Base-by-base conservation (phyloP, 2,329 filamentous ascomycete species). In the Curvularia hawaiiensis region DNA sequence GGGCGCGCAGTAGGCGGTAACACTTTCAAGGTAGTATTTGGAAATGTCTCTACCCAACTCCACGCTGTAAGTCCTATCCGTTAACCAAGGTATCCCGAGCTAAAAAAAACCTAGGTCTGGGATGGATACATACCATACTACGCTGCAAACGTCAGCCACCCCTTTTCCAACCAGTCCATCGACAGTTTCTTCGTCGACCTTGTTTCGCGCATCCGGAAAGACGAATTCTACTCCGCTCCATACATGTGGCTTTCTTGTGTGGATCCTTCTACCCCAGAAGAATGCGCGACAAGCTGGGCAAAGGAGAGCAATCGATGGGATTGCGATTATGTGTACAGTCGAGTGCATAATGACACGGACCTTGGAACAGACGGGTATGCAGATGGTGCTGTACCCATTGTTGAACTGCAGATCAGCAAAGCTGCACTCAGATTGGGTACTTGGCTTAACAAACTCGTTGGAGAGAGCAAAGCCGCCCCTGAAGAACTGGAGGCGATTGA, bases 341-440 rank as follows among this genome's bases (percentile, higher is more conserved):
- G 67, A 11, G 58, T 70, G 7, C 57, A 58, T n/a, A 72, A 73
- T 20, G 64, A 64, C 12, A 73, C 66, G 1, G 74, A 78, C 62
- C 64, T 78, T 14, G 68, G 70, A 0, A 72, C 65, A 6, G 67
- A 71, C 50, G 76, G 76, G 4, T 79, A 78, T 56, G 76, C 77
- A 5, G 52, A 61, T 20, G 73, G 73, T 6, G 76, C 70, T n/a
- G 72, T 73, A 38, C 75, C 75, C 1, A 76, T 78, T 24, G 71
- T 78, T 5, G 77, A 79, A 59, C 28, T 79, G 38, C 77, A 78
- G 56, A 73, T 78, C 31, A 76, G 74, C 54, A 79, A 79, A 56
- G 76, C 77, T 8, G 75, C 75, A 5, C 61, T 77, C 48, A 69
- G 77, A 48, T 47, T 78, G 35, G 76, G 64, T 4, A 75, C 72